Evolutionary conservation across 805 yeast species (phyloP), one percentile per base, ranked within the genome.

Genomic region (Kuraishia hungarica): DNA sequence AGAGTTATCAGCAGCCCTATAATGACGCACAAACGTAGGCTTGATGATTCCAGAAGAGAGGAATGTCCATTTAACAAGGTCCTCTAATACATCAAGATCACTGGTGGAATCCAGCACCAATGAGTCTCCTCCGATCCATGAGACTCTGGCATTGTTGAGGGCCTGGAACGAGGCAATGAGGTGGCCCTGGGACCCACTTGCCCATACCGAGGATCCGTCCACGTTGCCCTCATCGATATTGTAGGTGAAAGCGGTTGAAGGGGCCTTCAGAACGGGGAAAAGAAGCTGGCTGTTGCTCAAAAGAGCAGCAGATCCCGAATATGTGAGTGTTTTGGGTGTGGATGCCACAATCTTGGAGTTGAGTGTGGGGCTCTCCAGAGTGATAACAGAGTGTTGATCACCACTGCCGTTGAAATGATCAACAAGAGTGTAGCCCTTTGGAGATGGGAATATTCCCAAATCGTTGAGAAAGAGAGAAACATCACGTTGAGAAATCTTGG

Each of bases 401-500:
- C 62, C 63, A 20, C 62, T 68, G 26, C 63, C 61, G 56, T 68
- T 65, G 71, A 89, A 89, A 67, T 87, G 85, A 68, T 91, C 96
- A 7, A 77, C 67, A 50, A 86, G 72, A 54, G 73, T 68, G 67
- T 81, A 83, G 53, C 82, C 85, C 65, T 82, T 87, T 56, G 97
- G 96, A 52, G 94, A 80, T 56, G 97, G 88, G 63, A 76, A 81
- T 53, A 94, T 84, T 35, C 97, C 99, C 60, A 92, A 71, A 66
- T 92, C 90, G 63, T 83, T 81, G 60, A 89, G 78, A 62, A 87
- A 85, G 2, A 79, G 72, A 57, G 89, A 81, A 39, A 87, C 70
- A 20, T 85, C 80, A 24, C 87, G 89, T 47, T 86, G 81, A 17
- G 77, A 64, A 8, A 62, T 59, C 22, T 22, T n/a, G 22, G 84